Conservation (phyloP, 352 stramenopile genomes). For the Phytophthora macrochlamydospora region DNA sequence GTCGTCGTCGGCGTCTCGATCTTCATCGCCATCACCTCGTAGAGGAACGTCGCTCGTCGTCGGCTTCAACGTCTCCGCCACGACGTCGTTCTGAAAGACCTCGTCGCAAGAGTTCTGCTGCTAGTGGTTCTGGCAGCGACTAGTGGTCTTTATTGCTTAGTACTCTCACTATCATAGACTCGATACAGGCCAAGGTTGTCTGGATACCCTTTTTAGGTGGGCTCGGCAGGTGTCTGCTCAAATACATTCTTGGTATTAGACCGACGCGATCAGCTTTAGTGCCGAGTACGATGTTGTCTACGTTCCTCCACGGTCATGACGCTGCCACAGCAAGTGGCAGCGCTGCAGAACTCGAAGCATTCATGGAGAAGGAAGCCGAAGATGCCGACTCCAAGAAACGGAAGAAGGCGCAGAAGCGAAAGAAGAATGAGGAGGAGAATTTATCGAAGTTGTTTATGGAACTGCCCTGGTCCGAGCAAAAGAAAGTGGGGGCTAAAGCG, state of each 20-base stretch:
- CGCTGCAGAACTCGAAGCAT: constrained; percentile 55
- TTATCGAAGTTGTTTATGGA: constrained; percentile 75
- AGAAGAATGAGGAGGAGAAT: constrained; percentile 37
- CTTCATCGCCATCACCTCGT: constrained; percentile 34
- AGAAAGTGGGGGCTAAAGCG: constrained; percentile 59
- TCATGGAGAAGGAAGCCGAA: constrained; percentile 53
- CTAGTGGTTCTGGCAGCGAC: constrained; percentile 26
- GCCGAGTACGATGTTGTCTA: constrained; percentile 15
- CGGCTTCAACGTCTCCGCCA: constrained; percentile 24
- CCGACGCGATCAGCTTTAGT: neutral
- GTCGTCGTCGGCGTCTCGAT: constrained; percentile 30
- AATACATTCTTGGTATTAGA: constrained; percentile 30
- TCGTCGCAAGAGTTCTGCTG: constrained; percentile 25
- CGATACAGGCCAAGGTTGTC: neutral
- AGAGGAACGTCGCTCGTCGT: constrained; percentile 14
- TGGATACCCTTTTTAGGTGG: neutral
- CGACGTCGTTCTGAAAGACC: constrained; percentile 28
- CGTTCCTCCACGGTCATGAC: constrained; percentile 19
- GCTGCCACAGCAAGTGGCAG: constrained; percentile 24
- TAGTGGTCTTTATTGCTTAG: constrained; percentile 7
- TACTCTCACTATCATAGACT: neutral
- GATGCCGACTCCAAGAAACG: constrained; percentile 43
- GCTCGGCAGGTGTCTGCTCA: neutral
- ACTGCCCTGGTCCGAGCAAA: constrained; percentile 64
- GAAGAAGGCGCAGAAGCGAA: constrained; percentile 30